Evolutionary conservation across 495 filamentous ascomycete species (phyloP), one percentile per base, ranked within the genome.

Genomic region (Patellaria atrata): DNA sequence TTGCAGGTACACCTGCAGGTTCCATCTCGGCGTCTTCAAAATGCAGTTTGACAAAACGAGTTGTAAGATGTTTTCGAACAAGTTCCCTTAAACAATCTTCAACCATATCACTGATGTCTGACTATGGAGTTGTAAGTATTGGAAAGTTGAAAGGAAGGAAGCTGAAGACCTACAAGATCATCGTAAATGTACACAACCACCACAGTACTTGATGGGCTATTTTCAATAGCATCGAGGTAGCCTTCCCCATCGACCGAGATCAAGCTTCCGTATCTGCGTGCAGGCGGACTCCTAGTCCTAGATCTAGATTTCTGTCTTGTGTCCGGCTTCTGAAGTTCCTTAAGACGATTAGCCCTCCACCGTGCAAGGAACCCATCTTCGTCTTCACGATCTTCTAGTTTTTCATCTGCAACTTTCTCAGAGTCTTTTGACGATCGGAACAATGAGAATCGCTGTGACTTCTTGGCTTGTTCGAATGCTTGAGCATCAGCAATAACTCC

Each of bases 111-210:
- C 79, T 86, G 33, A 86, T 72, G 21, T 71, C 61, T 27, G 70
- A 84, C 86, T 94, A 50, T 33, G 30, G 22, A 12, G 27, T 22
- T 53, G 55, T 43, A 32, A 52, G 35, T 24, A 27, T 12, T n/a
- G 7, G 41, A 8, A 8, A 23, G 21, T 29, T 15, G 31, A 25
- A 27, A 21, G 9, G 31, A 35, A 12, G 22, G 25, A 3, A 16
- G 11, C 22, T 5, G 14, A 19, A 27, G 34, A 59, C 71, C 47
- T 68, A 93, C 87, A 70, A 79, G 62, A 40, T 82, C 75, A 52
- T 96, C 84, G 56, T 86, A 93, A 38, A 97, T 81, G 53, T 82
- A 84, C 14, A 97, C 89, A 2, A 94, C 82, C n/a, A 96, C 86
- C 8, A 83, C 66, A 0, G 82, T 84, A 29, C 85, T 84, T 13